phyloP scores from a whole-genome alignment of 2,329 filamentous ascomycete genomes.

The Pseudocercospora vitis region DNA sequence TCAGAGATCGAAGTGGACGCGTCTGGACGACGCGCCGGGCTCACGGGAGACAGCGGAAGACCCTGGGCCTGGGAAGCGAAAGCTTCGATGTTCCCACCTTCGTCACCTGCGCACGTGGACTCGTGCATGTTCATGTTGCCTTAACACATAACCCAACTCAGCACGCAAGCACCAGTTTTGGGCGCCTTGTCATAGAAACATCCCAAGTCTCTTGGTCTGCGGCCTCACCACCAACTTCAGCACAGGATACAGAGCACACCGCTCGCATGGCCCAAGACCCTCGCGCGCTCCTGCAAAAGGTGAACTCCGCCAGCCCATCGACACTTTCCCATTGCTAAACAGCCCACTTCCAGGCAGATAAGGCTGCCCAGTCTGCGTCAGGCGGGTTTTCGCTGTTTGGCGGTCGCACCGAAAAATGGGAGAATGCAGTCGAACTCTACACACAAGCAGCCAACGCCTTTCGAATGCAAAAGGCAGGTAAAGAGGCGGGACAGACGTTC shows the following conservation, averaged over 20 bases:
- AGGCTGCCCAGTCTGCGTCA: constrained; percentile 69
- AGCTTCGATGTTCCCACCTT: neutral
- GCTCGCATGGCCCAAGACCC: constrained; percentile 70
- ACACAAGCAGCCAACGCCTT: constrained; percentile 89
- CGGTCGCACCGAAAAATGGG: constrained; percentile 81
- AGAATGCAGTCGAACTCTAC: constrained; percentile 84
- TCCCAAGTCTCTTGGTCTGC: too few species aligned
- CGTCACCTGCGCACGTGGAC: constrained; percentile 5
- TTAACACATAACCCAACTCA: constrained; percentile 3
- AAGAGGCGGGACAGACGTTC: constrained; percentile 83
- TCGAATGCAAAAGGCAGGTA: constrained; percentile 78
- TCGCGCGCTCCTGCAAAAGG: constrained; percentile 75
- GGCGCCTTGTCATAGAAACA: too few species aligned
- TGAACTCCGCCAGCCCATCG: constrained; percentile 38
- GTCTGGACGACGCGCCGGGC: neutral
- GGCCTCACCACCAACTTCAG: neutral
- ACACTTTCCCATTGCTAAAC: constrained; percentile 9
- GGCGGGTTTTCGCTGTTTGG: constrained; percentile 89
- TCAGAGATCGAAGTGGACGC: neutral
- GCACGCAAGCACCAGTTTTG: neutral
- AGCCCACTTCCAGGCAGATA: constrained; percentile 70
- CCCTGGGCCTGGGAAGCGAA: neutral
- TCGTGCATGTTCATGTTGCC: constrained; percentile 2
- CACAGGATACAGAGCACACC: too few species aligned
- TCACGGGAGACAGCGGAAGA: neutral